These are phyloP conservation scores for Mycena olivaceomarginata DNA, from an alignment of 768 basidiomycete species.

Conservation along the genomic window DNA sequence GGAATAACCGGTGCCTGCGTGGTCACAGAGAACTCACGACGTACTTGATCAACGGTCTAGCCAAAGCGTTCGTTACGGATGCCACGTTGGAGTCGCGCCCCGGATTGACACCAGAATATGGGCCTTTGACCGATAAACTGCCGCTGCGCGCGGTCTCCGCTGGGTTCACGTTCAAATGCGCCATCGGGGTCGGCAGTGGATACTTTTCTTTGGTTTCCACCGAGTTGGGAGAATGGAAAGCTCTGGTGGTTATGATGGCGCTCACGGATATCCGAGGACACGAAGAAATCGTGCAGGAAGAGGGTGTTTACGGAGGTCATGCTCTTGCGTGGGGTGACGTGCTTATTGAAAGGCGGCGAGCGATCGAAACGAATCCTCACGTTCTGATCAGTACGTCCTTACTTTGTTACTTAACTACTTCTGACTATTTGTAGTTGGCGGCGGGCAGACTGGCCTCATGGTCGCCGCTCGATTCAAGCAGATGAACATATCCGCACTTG, in stretches of 20 bases:
- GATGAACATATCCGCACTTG: constrained; percentile 60
- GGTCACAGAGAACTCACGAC: constrained; percentile 39
- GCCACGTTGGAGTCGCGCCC: constrained; percentile 19
- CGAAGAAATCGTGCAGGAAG: constrained; percentile 43
- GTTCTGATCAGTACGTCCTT: constrained; percentile 45
- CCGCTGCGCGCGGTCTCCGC: constrained; percentile 37
- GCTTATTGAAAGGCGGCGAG: constrained; percentile 29
- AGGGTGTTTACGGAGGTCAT: constrained; percentile 42
- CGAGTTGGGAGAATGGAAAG: constrained; percentile 43
- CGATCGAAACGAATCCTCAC: constrained; percentile 44
- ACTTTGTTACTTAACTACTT: neutral
- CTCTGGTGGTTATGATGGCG: constrained; percentile 42
- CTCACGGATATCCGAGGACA: constrained; percentile 47
- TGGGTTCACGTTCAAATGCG: constrained; percentile 45
- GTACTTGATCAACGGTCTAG: constrained; percentile 36
- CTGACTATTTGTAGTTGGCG: constrained; percentile 58
- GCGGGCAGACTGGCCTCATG: constrained; percentile 64
- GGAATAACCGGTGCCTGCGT: constrained; percentile 43
- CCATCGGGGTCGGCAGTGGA: constrained; percentile 41
- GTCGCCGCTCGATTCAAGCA: constrained; percentile 65
- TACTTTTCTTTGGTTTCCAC: constrained; percentile 37
- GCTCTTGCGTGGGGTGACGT: constrained; percentile 39
- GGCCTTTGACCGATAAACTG: constrained; percentile 22
- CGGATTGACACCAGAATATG: constrained; percentile 34
- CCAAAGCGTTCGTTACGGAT: constrained; percentile 5